These are phyloP conservation scores for Leishmania braziliensis DNA, from an alignment of 208 protist species.

Conservation along the genomic window DNA sequence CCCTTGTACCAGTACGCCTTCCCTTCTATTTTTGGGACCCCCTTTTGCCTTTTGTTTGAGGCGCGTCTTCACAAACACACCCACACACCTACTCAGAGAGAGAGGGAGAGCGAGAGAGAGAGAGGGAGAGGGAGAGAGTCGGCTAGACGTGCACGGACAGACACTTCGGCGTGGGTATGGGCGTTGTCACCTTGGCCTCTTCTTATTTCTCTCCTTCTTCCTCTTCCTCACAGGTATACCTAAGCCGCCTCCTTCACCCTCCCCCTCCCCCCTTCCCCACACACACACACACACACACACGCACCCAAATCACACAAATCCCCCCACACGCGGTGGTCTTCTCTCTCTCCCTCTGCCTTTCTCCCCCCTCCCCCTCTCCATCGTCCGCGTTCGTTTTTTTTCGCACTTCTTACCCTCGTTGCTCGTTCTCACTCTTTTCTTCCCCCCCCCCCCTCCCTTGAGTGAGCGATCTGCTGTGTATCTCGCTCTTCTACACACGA, in stretches of 20 bases:
- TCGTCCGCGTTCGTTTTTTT: background rate
- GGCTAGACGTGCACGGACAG: background rate
- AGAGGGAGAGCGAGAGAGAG: background rate
- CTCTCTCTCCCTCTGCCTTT: background rate
- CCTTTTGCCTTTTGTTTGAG: background rate
- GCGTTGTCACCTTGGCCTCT: background rate
- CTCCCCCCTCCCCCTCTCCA: background rate
- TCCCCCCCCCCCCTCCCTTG: background rate
- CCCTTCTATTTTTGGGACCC: background rate
- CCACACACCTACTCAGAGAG: background rate
- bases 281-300: background rate
- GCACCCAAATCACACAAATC: background rate
- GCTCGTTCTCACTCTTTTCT: background rate
- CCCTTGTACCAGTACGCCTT: slow-evolving; percentile 2
- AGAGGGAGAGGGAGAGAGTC: background rate
- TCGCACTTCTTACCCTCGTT: background rate
- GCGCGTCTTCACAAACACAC: background rate
- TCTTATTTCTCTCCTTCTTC: background rate
- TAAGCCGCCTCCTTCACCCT: background rate
- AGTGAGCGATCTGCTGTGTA: background rate
- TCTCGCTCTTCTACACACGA: background rate
- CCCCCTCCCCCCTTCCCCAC: too few relatives aligned
- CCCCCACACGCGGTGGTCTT: background rate
- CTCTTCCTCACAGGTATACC: background rate
- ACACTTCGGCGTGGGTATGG: background rate